Evolutionary conservation across 2,329 filamentous ascomycete genomes (phyloP), one percentile per base, ranked within the genome.

Genomic region (Cladophialophora exuberans): DNA sequence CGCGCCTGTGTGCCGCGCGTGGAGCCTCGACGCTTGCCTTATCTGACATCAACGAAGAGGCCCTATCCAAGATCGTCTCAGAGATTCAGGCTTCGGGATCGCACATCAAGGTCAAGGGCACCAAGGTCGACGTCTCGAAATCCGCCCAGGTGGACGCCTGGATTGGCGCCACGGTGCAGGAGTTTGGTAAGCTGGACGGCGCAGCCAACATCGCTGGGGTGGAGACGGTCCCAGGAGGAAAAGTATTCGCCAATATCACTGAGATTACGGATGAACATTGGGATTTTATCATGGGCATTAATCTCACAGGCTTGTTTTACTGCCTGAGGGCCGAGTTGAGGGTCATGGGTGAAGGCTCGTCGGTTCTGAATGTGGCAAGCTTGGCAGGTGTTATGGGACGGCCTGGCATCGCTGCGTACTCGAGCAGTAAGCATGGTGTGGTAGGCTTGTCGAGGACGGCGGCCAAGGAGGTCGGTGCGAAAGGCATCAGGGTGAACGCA

Each of bases 11-110:
- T 2, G 72, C 74, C 52, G 62, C 67, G 1, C 69, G 70, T 22
- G 79, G 78, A 22, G 78, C 77, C 1, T 67, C 58, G 3, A 22
- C 18, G 5, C 62, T 83, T 4, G 78, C 78, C 4, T 67, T 82
- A 2, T 77, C 74, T 6, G 80, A 82, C 60, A 67, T 81, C 48
- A 70, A 75, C 41, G 57, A 66, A 7, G 60, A 64, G 0, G 66
- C 68, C 0, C 70, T 81, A 11, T 45, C 47, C 36, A 50, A 60
- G 25, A 20, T 59, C 5, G 52, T 51, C 15, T 28, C 52, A 15
- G 52, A 56, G 22, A 15, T 59, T 10, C 47, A 48, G 20, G 41
- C 45, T 5, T 35, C 44, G 22, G 52, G 55, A n/a, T n/a, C n/a
- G n/a, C n/a, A n/a, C n/a, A 36, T 30, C 26, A 54, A 56, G 20